Evolutionary conservation across 345 rosid genomes (phyloP).

Genomic region (Turnera subulata): DNA sequence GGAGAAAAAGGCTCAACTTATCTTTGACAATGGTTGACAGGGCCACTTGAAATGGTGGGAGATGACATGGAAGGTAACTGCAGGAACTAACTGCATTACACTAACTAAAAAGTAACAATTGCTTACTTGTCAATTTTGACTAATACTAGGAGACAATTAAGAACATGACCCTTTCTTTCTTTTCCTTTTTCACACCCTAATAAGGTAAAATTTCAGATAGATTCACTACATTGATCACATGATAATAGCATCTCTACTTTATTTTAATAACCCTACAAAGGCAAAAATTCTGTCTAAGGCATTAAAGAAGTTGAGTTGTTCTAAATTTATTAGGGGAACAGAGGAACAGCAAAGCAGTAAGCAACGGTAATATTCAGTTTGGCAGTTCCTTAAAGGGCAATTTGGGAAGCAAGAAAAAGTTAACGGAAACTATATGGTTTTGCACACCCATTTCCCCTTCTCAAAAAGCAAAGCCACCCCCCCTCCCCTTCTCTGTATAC

Average conservation of each 20-base stretch:
- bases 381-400: slow-evolving; percentile 41
- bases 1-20: no score
- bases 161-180: no score
- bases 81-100: no score
- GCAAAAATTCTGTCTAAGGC: background rate
- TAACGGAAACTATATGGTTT: slow-evolving; percentile 32
- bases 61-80: background rate
- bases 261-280: background rate
- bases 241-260: no score
- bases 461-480: background rate
- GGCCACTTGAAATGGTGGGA: no score
- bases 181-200: no score
- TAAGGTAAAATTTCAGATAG: no score
- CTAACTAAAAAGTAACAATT: no score
- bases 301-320: slow-evolving; percentile 7
- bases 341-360: slow-evolving; percentile 2
- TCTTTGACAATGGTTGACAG: no score
- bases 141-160: no score
- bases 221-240: no score
- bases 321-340: slow-evolving; percentile 11
- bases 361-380: slow-evolving; percentile 50
- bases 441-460: background rate
- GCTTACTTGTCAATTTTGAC: no score
- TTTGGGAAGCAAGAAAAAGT: slow-evolving; percentile 31
- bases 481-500: slow-evolving; percentile 2